These are phyloP conservation scores for Colletotrichum salicis DNA, from an alignment of 2,329 filamentous ascomycete species.

Conservation along the genomic window DNA sequence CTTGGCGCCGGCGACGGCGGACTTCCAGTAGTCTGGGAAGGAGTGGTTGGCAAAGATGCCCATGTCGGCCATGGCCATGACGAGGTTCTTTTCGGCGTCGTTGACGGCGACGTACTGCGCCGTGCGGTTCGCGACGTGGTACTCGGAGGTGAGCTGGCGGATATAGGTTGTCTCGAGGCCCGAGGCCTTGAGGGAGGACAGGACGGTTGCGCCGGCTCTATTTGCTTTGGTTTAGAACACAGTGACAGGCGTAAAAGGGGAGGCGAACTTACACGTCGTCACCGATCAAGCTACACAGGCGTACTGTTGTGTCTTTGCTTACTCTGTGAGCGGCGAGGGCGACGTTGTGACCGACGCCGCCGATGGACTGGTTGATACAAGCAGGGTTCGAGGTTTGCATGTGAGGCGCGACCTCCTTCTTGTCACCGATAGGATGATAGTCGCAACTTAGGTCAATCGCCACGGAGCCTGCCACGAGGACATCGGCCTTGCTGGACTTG, in stretches of 20 bases:
- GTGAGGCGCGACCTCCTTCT: slow-evolving; percentile 52
- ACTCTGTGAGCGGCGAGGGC: slow-evolving; percentile 81
- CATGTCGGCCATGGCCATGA: slow-evolving; percentile 98
- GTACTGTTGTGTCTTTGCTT: slow-evolving; percentile 69
- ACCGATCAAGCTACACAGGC: slow-evolving; percentile 83
- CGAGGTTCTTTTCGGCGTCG: slow-evolving; percentile 81
- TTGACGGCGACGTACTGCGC: slow-evolving; percentile 95
- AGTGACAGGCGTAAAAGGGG: not conserved
- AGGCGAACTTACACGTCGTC: slow-evolving; percentile 72
- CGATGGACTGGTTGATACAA: slow-evolving; percentile 82
- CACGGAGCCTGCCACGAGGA: slow-evolving; percentile 91
- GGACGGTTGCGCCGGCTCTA: slow-evolving; percentile 77
- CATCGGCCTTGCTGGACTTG: slow-evolving; percentile 59
- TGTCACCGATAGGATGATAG: slow-evolving; percentile 52
- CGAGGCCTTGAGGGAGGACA: slow-evolving; percentile 71
- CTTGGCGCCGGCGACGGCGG: slow-evolving; percentile 63
- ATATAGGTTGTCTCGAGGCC: slow-evolving; percentile 75
- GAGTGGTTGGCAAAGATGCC: slow-evolving; percentile 74
- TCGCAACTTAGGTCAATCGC: slow-evolving; percentile 91
- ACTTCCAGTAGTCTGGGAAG: slow-evolving; percentile 68
- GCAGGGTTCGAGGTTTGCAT: slow-evolving; percentile 89
- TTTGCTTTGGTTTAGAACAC: slow-evolving; percentile 8
- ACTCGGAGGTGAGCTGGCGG: slow-evolving; percentile 61
- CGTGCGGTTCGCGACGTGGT: slow-evolving; percentile 70
- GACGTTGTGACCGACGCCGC: slow-evolving; percentile 93